Percentiles rank a stretch among this genome's conserved stretches.
Conservation (phyloP, 805 yeast genomes). For the Brettanomyces anomalus region DNA sequence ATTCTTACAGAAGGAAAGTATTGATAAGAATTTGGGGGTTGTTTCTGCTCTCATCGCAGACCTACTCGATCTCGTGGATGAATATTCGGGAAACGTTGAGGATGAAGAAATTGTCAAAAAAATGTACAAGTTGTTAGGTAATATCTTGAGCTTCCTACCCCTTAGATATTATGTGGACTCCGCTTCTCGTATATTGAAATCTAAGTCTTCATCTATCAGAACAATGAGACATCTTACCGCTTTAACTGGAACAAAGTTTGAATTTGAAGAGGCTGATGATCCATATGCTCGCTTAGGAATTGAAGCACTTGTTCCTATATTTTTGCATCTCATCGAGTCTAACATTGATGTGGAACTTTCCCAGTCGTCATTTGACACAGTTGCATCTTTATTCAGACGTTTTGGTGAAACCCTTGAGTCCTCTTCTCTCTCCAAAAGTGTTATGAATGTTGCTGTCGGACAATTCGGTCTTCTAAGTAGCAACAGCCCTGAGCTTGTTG, state of each 20-base stretch:
- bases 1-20: constrained; percentile 20
- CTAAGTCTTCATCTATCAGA: constrained; percentile 31
- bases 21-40: constrained; percentile 11
- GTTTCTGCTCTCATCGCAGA: constrained; percentile 25
- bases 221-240: constrained; percentile 54
- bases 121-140: constrained; percentile 50
- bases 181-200: constrained; percentile 32
- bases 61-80: constrained; percentile 32
- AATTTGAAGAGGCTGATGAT: constrained; percentile 50
- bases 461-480: constrained; percentile 43
- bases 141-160: constrained; percentile 64
- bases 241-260: constrained; percentile 61
- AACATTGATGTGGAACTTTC: constrained; percentile 39
- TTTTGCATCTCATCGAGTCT: constrained; percentile 32
- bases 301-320: constrained; percentile 37
- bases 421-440: constrained; percentile 35
- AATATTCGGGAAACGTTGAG: constrained; percentile 17
- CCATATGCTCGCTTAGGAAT: constrained; percentile 42
- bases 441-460: constrained; percentile 41
- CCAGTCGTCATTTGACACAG: constrained; percentile 63
- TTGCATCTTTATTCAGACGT: constrained; percentile 53
- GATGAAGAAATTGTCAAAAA: constrained; percentile 30
- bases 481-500: constrained; percentile 46
- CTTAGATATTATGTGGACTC: constrained; percentile 62
- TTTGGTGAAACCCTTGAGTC: constrained; percentile 46